Conservation (phyloP, 1,284 basidiomycete genomes). For the Erythrobasidium hasegawianum region DNA sequence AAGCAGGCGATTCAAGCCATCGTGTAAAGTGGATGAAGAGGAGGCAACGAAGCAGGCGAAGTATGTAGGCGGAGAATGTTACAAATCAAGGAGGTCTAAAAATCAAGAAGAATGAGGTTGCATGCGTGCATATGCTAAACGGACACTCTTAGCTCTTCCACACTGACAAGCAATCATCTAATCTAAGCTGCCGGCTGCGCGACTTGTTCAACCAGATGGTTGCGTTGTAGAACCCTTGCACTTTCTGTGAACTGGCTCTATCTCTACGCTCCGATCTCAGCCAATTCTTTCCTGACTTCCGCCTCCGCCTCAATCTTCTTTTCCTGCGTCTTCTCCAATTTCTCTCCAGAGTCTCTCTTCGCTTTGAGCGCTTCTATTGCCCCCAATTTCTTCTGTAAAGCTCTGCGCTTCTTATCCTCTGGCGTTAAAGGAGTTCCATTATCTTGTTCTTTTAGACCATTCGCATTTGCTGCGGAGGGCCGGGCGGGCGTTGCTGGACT, state of each 20-base stretch:
- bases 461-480: conserved; percentile 4
- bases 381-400: conserved; percentile 58
- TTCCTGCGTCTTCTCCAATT: conserved; percentile 85
- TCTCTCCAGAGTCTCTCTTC: conserved; percentile 77
- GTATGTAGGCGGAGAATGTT: no score
- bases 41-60: no score
- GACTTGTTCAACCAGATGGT: no score
- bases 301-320: conserved; percentile 87
- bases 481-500: conserved; percentile 39
- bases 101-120: no score
- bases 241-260: background rate
- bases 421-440: conserved; percentile 53
- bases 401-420: conserved; percentile 55
- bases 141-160: no score
- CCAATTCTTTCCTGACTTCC: conserved; percentile 17
- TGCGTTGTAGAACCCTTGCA: no score
- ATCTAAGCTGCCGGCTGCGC: no score
- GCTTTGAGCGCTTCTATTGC: conserved; percentile 64
- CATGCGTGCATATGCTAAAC: no score
- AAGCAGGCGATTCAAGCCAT: no score
- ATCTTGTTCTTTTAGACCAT: conserved; percentile 42
- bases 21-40: no score
- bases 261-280: conserved; percentile 8
- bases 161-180: no score
- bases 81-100: no score